Conservation (phyloP, 176 grass and related monocot species). For the Juncus effusus region DNA sequence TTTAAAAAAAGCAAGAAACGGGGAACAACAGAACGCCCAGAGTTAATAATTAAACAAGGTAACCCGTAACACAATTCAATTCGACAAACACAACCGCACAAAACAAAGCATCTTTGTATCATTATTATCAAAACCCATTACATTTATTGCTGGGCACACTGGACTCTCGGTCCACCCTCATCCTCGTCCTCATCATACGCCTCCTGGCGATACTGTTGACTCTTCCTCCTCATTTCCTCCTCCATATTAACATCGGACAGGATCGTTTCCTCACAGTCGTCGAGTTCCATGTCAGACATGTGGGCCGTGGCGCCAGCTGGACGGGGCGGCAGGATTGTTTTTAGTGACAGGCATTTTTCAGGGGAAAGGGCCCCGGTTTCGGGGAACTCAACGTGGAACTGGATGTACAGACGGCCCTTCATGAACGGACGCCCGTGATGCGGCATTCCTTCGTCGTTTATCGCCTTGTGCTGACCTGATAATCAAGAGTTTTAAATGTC, state of each 20-base stretch:
- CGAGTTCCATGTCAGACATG: constrained; percentile 53
- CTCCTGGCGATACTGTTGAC: constrained; percentile 48
- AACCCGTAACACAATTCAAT: too few species aligned
- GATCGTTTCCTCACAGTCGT: constrained; percentile 80
- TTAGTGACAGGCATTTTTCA: constrained; percentile 45
- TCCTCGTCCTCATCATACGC: constrained; percentile 79
- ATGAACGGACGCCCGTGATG: constrained; percentile 81
- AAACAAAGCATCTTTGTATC: too few species aligned
- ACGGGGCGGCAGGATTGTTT: constrained; percentile 56
- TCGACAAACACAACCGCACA: too few species aligned
- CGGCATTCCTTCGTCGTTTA: constrained; percentile 96
- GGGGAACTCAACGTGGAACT: constrained; percentile 82
- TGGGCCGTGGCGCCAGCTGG: constrained; percentile 25
- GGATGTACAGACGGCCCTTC: constrained; percentile 77
- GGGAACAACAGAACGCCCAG: too few species aligned
- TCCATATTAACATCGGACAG: constrained; percentile 81
- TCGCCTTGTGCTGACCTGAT: constrained; percentile 77
- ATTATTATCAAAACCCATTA: too few species aligned
- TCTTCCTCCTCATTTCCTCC: constrained; percentile 76
- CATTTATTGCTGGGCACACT: constrained; percentile 86
- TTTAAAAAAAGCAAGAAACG: too few species aligned
- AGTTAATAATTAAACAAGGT: too few species aligned
- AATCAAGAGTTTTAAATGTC: background rate
- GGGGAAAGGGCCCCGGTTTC: constrained; percentile 44
- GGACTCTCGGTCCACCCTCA: constrained; percentile 56